These are phyloP conservation scores for Gyromitra esculenta DNA, from an alignment of 2,329 filamentous ascomycete genomes.

Conservation along the genomic window DNA sequence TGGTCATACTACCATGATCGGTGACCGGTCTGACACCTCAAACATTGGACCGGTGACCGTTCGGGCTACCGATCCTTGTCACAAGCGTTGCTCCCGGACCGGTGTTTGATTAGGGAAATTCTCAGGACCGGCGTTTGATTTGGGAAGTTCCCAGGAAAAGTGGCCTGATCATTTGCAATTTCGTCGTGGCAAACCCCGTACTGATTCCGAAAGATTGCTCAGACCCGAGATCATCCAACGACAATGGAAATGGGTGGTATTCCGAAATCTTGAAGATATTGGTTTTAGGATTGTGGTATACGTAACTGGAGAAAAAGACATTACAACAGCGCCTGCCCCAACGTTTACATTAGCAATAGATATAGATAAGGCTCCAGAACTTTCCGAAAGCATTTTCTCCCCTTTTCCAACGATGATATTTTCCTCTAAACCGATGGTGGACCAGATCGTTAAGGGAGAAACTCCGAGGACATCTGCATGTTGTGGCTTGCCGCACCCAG, in stretches of 20 bases:
- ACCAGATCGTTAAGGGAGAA: not conserved
- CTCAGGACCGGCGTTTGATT: not conserved
- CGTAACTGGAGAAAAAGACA: not conserved
- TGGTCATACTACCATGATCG: not conserved
- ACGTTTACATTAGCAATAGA: not conserved
- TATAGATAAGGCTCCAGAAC: not conserved
- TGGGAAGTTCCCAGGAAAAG: not conserved
- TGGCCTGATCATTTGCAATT: not conserved
- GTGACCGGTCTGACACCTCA: not conserved
- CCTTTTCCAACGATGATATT: not conserved
- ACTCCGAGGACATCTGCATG: not conserved
- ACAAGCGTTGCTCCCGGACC: not conserved
- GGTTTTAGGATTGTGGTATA: not conserved
- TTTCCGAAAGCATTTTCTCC: not conserved
- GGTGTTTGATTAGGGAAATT: not conserved
- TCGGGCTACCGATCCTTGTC: conserved; percentile 6
- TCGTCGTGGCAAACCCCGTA: not conserved
- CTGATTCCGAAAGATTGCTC: not conserved
- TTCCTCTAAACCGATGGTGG: not conserved
- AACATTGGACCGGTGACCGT: not conserved
- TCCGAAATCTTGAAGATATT: not conserved
- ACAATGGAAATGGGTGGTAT: not conserved
- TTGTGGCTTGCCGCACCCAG: no score
- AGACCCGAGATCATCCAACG: not conserved
- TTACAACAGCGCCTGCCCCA: not conserved